A percentile compares a stretch with the other conserved stretches of the same genome.
phyloP scores from a whole-genome alignment of 306 rosid species.

The Lagenaria siceraria region DNA sequence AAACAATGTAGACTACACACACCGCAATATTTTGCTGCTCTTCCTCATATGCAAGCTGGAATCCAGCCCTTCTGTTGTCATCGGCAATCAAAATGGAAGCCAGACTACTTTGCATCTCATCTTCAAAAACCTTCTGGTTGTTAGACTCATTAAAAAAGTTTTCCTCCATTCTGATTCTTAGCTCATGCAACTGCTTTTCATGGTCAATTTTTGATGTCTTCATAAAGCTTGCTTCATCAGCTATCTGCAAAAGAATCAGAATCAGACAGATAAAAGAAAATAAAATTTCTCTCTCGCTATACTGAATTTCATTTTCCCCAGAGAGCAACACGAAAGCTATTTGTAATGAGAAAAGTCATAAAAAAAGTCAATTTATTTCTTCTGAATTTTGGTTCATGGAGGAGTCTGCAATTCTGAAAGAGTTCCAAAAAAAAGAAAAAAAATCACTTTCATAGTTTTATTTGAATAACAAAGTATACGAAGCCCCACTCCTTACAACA shows the following conservation, averaged over 20 bases:
- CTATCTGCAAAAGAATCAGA: constrained; percentile 38
- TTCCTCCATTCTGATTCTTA: constrained; percentile 57
- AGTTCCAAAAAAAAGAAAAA: background rate
- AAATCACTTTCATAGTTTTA: background rate
- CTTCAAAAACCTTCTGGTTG: constrained; percentile 60
- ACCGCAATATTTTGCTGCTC: constrained; percentile 86
- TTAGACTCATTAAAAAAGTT: constrained; percentile 43
- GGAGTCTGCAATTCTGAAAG: background rate
- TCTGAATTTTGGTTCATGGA: background rate
- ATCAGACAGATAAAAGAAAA: constrained; percentile 1
- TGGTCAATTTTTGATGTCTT: constrained; percentile 55
- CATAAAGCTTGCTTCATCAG: constrained; percentile 68
- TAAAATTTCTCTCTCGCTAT: background rate
- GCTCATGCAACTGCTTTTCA: constrained; percentile 61
- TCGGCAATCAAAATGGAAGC: constrained; percentile 56
- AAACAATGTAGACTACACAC: constrained; percentile 22
- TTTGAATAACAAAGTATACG: background rate
- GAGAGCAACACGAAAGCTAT: background rate
- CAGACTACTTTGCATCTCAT: constrained; percentile 60
- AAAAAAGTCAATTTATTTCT: background rate
- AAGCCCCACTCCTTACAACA: background rate
- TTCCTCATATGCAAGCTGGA: constrained; percentile 76
- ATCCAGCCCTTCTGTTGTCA: constrained; percentile 73
- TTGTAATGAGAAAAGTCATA: background rate
- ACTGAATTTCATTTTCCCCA: background rate